Evolutionary conservation across 192 early-diverging fungal species (phyloP).

Genomic region (Gamsiella multidivaricata): DNA sequence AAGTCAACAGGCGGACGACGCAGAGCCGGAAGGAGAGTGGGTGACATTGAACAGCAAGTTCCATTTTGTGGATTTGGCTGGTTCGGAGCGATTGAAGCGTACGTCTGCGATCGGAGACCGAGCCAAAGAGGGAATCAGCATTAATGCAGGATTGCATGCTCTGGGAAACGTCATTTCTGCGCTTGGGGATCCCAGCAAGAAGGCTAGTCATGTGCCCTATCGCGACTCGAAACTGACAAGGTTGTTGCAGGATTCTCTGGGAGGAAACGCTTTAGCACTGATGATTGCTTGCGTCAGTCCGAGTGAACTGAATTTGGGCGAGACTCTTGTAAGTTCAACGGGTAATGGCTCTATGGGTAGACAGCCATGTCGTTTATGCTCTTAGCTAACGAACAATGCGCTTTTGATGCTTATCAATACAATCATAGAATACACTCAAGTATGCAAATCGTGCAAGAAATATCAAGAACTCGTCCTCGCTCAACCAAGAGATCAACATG

Average conservation of each 20-base stretch:
- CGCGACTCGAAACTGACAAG: slow-evolving; percentile 97
- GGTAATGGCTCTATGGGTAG: background rate
- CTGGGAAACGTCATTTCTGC: slow-evolving; percentile 99
- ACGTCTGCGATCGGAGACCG: slow-evolving; percentile 94
- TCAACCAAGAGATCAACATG: slow-evolving; percentile 80
- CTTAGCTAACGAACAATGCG: background rate
- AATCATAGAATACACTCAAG: slow-evolving; percentile 82
- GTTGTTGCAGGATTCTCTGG: slow-evolving; percentile 95
- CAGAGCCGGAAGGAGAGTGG: slow-evolving; percentile 64
- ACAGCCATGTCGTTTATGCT: background rate
- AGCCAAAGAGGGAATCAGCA: slow-evolving; percentile 95
- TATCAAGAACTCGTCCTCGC: slow-evolving; percentile 90
- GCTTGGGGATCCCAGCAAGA: slow-evolving; percentile 79
- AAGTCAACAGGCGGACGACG: slow-evolving; percentile 1
- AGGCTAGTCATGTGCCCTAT: slow-evolving; percentile 87
- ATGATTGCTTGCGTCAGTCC: slow-evolving; percentile 97
- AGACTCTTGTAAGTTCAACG: slow-evolving; percentile 71
- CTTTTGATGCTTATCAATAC: background rate
- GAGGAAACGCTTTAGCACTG: slow-evolving; percentile 93
- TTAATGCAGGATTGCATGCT: slow-evolving; percentile 94
- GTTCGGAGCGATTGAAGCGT: slow-evolving; percentile 93
- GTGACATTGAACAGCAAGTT: slow-evolving; percentile 86
- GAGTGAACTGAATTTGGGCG: slow-evolving; percentile 84
- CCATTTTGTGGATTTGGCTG: slow-evolving; percentile 99
- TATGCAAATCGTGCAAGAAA: slow-evolving; percentile 97